Evolutionary conservation across 106 monocot species (phyloP).

Genomic region (Acanthochlamys bracteata): DNA sequence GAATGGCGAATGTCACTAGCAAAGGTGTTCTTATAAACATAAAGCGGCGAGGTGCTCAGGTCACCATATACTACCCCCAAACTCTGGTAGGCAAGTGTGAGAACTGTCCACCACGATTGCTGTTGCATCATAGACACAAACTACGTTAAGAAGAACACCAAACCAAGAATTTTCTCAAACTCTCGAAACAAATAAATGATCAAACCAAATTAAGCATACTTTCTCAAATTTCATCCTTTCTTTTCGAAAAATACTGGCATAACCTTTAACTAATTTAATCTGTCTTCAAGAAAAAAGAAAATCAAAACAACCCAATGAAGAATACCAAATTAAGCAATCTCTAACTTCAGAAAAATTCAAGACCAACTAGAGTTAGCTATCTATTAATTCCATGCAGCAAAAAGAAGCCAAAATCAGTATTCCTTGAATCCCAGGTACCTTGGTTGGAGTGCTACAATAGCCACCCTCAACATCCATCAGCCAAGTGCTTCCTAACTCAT

Average conservation of each 20-base stretch:
- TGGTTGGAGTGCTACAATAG: neutral
- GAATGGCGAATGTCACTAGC: neutral
- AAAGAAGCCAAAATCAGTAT: neutral
- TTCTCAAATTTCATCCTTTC: too few species aligned
- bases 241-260: too few species aligned
- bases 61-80: conserved; percentile 5
- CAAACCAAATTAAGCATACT: neutral
- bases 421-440: neutral
- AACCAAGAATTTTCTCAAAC: neutral
- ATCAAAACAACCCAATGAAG: too few species aligned
- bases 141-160: too few species aligned
- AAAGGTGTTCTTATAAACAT: conserved; percentile 3
- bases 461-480: conserved; percentile 4
- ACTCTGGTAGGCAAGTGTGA: conserved; percentile 1
- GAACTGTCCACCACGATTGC: neutral
- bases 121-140: neutral
- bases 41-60: conserved; percentile 4
- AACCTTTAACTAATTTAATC: too few species aligned
- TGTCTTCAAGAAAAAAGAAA: too few species aligned
- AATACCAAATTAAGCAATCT: neutral
- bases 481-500: neutral
- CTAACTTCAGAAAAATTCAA: neutral
- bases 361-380: neutral
- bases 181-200: neutral
- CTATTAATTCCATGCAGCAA: neutral